Base-by-base conservation (phyloP, 345 rosid species). In the Gossypium raimondii region DNA sequence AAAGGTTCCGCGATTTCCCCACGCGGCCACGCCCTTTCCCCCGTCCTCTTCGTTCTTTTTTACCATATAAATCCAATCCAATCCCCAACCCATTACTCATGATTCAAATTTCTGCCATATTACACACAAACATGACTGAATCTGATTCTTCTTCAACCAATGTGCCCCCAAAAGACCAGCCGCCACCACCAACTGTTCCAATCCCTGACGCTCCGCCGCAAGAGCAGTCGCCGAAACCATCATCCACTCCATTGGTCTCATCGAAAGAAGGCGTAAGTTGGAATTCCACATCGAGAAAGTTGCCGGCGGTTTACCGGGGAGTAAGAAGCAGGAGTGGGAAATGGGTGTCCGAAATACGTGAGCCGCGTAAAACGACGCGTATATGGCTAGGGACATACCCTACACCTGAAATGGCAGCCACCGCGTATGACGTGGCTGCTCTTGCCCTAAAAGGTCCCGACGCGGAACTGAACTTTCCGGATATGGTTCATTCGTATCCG, bases 311-410 rank as follows among this genome's bases (percentile, higher is more conserved):
- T 6, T 91, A 78, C 76, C 79, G 85, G 16, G 97, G 97, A 7
- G 82, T 93, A 43, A 76, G 98, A 58, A 72, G 80, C 45, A 80
- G 98, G 75, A 91, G 92, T 24, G 93, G 98, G 17, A 83, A 89
- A 88, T 85, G 90, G 91, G 97, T 91, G 1, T 91, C 97, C 2
- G 97, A 91, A 85, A 88, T 89, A 67, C 81, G 97, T 17, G 90
- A 89, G 85, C 97, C 97, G 41, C 89, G 90, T 71, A 89, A 89
- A 69, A 80, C 90, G 34, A 89, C 86, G 0, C 81, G 97, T 7
- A 85, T 89, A 14, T 90, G 96, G 96, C 82, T 90, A 0, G 96
- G 96, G 3, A 90, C 94, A 11, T 88, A 88, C 43, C 84, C 89
- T 2, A 87, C 86, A 3, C 87, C 92, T 22, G 93, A 89, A 76